Conservation (phyloP, 2,329 filamentous ascomycete species). For the Rhinocladiella mackenziei region DNA sequence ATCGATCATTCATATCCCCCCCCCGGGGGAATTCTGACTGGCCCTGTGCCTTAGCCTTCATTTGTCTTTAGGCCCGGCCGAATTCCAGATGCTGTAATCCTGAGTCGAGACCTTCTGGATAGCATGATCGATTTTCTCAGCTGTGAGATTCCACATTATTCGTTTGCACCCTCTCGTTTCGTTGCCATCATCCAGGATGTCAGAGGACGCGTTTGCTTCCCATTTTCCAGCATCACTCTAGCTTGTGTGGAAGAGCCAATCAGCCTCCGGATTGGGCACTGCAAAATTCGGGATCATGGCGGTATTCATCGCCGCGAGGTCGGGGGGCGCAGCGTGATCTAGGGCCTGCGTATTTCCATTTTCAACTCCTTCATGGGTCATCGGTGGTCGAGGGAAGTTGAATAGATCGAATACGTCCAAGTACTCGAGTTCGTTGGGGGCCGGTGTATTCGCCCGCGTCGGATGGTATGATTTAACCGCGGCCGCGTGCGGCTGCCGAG, state of each 20-base stretch:
- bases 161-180: background rate
- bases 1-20: too few species aligned
- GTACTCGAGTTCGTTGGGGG: slow-evolving; percentile 80
- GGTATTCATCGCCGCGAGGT: slow-evolving; percentile 33
- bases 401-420: slow-evolving; percentile 93
- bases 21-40: too few species aligned
- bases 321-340: slow-evolving; percentile 16
- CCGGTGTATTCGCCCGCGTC: slow-evolving; percentile 65
- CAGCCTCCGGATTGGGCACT: slow-evolving; percentile 45
- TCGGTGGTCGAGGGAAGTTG: slow-evolving; percentile 73
- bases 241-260: slow-evolving; percentile 37
- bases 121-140: background rate
- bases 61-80: too few species aligned
- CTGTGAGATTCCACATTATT: background rate
- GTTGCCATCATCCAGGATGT: background rate
- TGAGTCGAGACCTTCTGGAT: too few species aligned
- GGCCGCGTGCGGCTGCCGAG: slow-evolving; percentile 60
- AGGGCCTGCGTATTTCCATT: slow-evolving; percentile 11
- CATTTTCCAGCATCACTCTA: slow-evolving; percentile 7
- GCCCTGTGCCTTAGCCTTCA: too few species aligned
- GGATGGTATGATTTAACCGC: slow-evolving; percentile 30
- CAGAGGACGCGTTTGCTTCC: background rate
- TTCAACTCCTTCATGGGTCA: slow-evolving; percentile 30
- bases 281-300: slow-evolving; percentile 47
- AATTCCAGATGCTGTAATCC: too few species aligned